phyloP scores from a whole-genome alignment of 78 protist genomes.

The Bigelowiella natans region DNA sequence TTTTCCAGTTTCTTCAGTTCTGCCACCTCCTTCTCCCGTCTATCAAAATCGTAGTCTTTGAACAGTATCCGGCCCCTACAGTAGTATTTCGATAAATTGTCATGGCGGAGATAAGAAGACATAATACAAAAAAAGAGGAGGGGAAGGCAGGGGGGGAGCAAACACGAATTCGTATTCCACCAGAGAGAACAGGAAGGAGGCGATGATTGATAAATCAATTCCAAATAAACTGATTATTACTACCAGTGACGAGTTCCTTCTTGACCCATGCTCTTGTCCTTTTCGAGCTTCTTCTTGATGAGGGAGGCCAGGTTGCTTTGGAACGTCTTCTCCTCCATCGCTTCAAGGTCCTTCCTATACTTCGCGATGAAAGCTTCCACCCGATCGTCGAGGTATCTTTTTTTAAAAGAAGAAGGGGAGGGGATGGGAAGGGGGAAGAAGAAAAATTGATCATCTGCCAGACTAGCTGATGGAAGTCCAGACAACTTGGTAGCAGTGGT shows the following conservation, averaged over 20 bases:
- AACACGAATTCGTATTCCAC: too few species aligned
- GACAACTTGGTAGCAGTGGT: too few species aligned
- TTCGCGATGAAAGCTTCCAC: neutral
- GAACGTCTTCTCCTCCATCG: neutral
- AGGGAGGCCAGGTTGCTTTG: neutral
- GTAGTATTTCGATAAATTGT: too few species aligned
- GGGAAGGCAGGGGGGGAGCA: too few species aligned
- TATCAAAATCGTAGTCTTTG: neutral
- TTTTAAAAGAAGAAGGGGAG: too few species aligned
- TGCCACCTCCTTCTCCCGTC: neutral
- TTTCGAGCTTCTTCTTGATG: neutral
- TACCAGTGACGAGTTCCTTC: neutral
- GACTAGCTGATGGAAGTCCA: too few species aligned
- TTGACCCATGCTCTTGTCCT: neutral
- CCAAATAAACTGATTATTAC: neutral
- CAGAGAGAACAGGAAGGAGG: too few species aligned
- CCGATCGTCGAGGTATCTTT: neutral
- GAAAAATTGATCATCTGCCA: too few species aligned
- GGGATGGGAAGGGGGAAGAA: too few species aligned
- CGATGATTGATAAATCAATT: too few species aligned
- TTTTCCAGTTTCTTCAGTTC: neutral
- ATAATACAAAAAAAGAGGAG: too few species aligned
- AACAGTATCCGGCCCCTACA: neutral
- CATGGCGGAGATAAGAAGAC: too few species aligned
- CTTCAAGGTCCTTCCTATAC: neutral